Percentiles rank a stretch among this genome's conserved stretches.
These are phyloP conservation scores for Gorgonomyces haynaldii DNA, from an alignment of 192 early-diverging fungal species.

Conservation along the genomic window DNA sequence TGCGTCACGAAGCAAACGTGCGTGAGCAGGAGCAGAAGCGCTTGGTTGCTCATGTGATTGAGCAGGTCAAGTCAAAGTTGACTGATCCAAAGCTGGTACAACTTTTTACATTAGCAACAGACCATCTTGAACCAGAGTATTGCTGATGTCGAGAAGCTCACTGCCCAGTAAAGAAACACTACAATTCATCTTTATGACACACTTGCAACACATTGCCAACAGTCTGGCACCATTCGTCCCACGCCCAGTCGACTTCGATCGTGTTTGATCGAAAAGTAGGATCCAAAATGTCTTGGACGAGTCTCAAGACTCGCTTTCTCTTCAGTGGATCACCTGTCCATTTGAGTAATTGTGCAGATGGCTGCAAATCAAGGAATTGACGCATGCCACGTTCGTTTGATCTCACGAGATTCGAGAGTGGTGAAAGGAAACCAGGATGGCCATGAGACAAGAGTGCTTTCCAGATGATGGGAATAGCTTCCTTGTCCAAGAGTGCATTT, in stretches of 20 bases:
- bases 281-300: too few species aligned
- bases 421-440: too few species aligned
- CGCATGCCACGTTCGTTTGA: too few species aligned
- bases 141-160: conserved; percentile 36
- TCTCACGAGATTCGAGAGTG: too few species aligned
- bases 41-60: conserved; percentile 73
- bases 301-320: too few species aligned
- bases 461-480: too few species aligned
- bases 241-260: not conserved
- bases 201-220: not conserved
- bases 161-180: conserved; percentile 8
- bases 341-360: too few species aligned
- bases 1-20: conserved; percentile 85
- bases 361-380: too few species aligned
- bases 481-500: too few species aligned
- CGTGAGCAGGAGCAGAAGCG: conserved; percentile 90
- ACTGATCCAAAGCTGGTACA: conserved; percentile 52
- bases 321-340: too few species aligned
- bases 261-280: not conserved
- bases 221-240: not conserved
- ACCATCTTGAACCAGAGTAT: conserved; percentile 48
- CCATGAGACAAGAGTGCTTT: too few species aligned
- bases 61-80: conserved; percentile 60
- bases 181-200: not conserved
- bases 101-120: conserved; percentile 28